Evolutionary conservation across 176 grass and related monocot genomes (phyloP).

Genomic region (Aechmea fasciata): DNA sequence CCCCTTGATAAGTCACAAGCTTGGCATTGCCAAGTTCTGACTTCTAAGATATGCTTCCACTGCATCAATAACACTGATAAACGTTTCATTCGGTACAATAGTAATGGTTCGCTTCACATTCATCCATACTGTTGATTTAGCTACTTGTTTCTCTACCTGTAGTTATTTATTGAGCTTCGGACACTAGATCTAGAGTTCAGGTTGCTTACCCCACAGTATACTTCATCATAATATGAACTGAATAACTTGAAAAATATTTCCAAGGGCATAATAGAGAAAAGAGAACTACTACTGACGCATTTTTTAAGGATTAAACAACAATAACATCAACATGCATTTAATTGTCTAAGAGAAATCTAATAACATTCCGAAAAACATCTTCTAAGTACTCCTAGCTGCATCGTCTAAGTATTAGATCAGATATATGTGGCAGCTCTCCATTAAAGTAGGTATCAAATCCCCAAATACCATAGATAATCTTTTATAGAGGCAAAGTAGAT

Average conservation of each 20-base stretch:
- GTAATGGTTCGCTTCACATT: no score
- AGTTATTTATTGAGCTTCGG: no score
- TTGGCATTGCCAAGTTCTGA: no score
- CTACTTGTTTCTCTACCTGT: no score
- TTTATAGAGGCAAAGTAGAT: not conserved
- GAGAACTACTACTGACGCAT: not conserved
- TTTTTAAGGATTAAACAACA: not conserved
- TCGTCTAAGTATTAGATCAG: no score
- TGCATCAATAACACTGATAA: no score
- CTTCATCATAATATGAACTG: not conserved
- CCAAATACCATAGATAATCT: not conserved
- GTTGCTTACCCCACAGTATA: not conserved
- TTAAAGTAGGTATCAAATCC: no score
- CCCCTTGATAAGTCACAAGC: no score
- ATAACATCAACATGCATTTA: not conserved
- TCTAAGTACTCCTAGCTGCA: not conserved
- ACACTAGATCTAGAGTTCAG: not conserved
- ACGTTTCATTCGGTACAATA: no score
- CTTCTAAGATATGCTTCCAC: no score
- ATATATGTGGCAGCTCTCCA: no score
- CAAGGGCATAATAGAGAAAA: not conserved
- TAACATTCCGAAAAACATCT: not conserved
- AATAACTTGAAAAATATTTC: not conserved
- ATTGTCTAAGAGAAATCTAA: not conserved
- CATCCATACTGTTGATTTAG: no score